Evolutionary conservation across 257 asterid genomes (phyloP), one percentile per base, ranked within the genome.

Genomic region (Capsicum baccatum): DNA sequence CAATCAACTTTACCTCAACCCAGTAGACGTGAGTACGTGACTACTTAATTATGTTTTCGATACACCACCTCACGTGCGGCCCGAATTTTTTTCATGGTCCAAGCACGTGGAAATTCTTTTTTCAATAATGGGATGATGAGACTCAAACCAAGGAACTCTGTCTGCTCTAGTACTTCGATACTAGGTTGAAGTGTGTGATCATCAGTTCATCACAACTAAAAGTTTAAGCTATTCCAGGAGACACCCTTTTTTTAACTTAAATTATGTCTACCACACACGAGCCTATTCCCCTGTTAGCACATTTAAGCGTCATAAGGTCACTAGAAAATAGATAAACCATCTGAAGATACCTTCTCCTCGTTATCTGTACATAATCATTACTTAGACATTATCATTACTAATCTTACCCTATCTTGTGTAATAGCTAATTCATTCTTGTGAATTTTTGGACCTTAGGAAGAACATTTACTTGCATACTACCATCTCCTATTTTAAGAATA

Each of bases 301-400:
- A 39, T 67, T 5, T 11, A 66, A 66, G 6, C 48, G 5, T 70
- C 37, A 44, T 9, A 70, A n/a, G 33, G 35, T 70, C 55, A 9
- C 16, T 70, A 70, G 79, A 70, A 17, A 70, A 70, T 42, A n/a
- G 79, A 70, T 6, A 66, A 70, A 70, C 7, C 37, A 70, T 70
- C 16, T 70, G 57, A 9, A 70, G 57, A 56, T 39, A 70, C 56
- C 26, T 21, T 62, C 68, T 62, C 37, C 69, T 19, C 39, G 21
- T 62, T 21, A 19, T 62, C n/a, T n/a, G n/a, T n/a, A 26, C 26
- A 26, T 26, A 26, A 26, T 26, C 26, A 26, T 26, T 26, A 26
- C 26, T 17, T 17, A 62, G 68, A 62, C 68, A 62, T 62, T 37
- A 19, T 62, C 66, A 56, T 62, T 62, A 19, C 68, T 62, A 19